Evolutionary conservation across 2,329 filamentous ascomycete species (phyloP).

Genomic region (Pyrenochaeta sp.): DNA sequence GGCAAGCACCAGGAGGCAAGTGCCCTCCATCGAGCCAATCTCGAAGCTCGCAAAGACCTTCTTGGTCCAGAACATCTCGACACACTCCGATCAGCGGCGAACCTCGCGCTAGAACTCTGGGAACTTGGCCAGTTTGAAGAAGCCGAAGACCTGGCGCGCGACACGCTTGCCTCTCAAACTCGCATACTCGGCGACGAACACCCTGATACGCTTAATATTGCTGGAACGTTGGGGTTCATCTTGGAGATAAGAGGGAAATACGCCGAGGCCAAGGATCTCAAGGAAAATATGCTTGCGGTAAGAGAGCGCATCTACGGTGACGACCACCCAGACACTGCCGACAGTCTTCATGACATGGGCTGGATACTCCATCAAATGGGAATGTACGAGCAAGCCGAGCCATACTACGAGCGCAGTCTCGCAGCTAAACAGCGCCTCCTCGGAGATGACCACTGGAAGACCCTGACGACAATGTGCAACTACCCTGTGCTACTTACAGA

Average conservation of each 20-base stretch:
- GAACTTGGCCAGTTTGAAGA: slow-evolving; percentile 15
- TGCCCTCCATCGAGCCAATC: slow-evolving; percentile 7
- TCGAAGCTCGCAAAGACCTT: slow-evolving; percentile 9
- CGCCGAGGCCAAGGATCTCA: slow-evolving; percentile 11
- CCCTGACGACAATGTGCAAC: slow-evolving; percentile 16
- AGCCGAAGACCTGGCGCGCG: slow-evolving; percentile 13
- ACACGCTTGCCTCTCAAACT: slow-evolving; percentile 11
- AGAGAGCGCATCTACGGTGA: slow-evolving; percentile 12
- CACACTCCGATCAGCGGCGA: slow-evolving; percentile 12
- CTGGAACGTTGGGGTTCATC: slow-evolving; percentile 16
- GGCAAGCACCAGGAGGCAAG: slow-evolving; percentile 14
- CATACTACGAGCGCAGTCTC: slow-evolving; percentile 10
- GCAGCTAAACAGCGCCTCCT: slow-evolving; percentile 11
- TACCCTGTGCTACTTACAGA: slow-evolving; percentile 17
- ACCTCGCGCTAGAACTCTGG: slow-evolving; percentile 16
- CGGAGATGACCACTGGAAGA: slow-evolving; percentile 15
- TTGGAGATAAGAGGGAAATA: slow-evolving; percentile 17
- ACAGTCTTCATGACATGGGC: slow-evolving; percentile 15
- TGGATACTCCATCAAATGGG: slow-evolving; percentile 20
- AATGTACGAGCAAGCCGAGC: slow-evolving; percentile 11
- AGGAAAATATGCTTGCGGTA: slow-evolving; percentile 9
- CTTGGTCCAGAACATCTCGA: slow-evolving; percentile 15
- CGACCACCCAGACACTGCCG: slow-evolving; percentile 20
- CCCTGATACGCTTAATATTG: slow-evolving; percentile 18
- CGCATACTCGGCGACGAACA: slow-evolving; percentile 12